Base-by-base conservation (phyloP, 129 eudicot genomes). In the Silybum marianum region DNA sequence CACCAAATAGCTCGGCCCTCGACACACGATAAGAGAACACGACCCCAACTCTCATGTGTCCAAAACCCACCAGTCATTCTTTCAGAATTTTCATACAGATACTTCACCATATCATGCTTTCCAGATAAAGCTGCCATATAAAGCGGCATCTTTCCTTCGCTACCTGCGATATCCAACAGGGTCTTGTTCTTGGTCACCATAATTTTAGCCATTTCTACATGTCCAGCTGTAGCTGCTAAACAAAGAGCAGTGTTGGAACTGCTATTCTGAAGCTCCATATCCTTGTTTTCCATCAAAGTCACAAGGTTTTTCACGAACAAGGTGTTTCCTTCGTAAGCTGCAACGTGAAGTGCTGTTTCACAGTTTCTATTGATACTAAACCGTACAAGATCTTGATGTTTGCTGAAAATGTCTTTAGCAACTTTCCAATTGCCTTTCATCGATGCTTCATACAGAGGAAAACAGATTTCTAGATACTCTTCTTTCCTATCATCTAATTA, bases 301-400 rank as follows among this genome's bases (percentile, higher is more conserved):
- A 84, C 78, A 9, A 87, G 28, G 28, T 84, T 76, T 58, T 76
- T 71, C 32, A 80, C 90, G 72, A 87, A 73, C 28, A 54, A 39
- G 21, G 48, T 22, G 32, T 86, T 84, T 30, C 79, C 79, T 3
- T 78, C 84, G 12, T 78, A 80, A 1, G 86, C 87, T 67, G 89
- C 89, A 74, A 83, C 76, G 48, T 86, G 89, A 36, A 83, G 89
- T n/a, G 80, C 78, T n/a, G 84, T 82, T 39, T 86, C 89, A 69
- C 82, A 44, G 16, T 80, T 75, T 24, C 63, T 82, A 1, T 81
- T 82, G 73, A 84, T 78, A 48, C 75, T 44, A 30, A 74, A 72
- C 9, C 79, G 72, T 38, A 62, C 16, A 6, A 82, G 78, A 1
- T 78, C 38, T 11, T 78, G 75, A 30, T 83, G 74, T 21, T 13